These are phyloP conservation scores for Mycena galericulata DNA, from an alignment of 768 basidiomycete genomes.

Conservation along the genomic window DNA sequence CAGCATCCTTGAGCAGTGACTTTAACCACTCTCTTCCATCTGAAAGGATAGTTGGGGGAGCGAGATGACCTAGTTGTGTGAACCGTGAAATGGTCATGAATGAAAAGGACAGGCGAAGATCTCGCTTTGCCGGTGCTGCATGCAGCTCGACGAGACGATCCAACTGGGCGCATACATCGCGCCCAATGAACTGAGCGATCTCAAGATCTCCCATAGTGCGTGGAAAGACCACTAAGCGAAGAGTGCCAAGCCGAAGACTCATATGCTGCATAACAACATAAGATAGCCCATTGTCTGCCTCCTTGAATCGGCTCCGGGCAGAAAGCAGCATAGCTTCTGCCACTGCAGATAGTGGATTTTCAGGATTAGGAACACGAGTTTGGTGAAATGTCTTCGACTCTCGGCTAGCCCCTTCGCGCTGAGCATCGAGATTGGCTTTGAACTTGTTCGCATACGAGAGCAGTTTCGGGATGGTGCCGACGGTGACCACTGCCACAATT, in stretches of 20 bases:
- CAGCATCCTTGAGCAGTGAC: conserved; percentile 67
- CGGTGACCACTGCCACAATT: conserved; percentile 74
- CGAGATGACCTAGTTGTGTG: conserved; percentile 67
- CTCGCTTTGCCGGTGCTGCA: conserved; percentile 63
- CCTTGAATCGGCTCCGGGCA: conserved; percentile 77
- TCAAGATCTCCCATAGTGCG: conserved; percentile 83
- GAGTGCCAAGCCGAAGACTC: conserved; percentile 71
- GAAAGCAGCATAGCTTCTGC: conserved; percentile 87
- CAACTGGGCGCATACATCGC: conserved; percentile 76
- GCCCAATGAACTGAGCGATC: conserved; percentile 79
- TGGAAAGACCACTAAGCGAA: conserved; percentile 83
- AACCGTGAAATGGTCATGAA: conserved; percentile 83
- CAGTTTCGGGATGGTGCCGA: conserved; percentile 83
- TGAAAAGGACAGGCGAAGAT: conserved; percentile 78
- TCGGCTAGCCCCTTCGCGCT: conserved; percentile 79
- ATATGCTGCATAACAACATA: conserved; percentile 80
- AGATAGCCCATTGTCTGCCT: conserved; percentile 68
- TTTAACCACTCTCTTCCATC: conserved; percentile 71
- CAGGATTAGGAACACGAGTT: conserved; percentile 78
- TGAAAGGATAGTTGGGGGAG: conserved; percentile 47
- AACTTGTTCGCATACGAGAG: conserved; percentile 82
- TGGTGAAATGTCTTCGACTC: conserved; percentile 84
- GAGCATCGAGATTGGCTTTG: conserved; percentile 75
- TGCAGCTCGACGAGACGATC: conserved; percentile 70
- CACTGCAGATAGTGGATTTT: conserved; percentile 86